Evolutionary conservation across 1,284 basidiomycete genomes (phyloP), one percentile per base, ranked within the genome.

Genomic region (Fomitiporia mediterranea): DNA sequence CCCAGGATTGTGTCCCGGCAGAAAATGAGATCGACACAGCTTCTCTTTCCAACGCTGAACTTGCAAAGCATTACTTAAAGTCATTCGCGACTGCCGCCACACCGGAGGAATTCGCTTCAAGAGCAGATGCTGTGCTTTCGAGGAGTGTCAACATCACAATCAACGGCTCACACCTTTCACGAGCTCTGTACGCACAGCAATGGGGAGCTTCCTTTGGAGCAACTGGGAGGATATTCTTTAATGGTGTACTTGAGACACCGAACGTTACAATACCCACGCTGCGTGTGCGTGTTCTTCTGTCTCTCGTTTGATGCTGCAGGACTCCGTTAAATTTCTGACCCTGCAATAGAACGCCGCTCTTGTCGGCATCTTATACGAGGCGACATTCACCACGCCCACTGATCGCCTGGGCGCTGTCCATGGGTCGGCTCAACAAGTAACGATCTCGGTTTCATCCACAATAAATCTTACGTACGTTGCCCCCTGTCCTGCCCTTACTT

Each of bases 131-230:
- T 11, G 35, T 39, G 17, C 51, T 58, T 32, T 38, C 56, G 3
- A 21, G 56, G 21, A 44, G 39, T 2, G 52, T 43, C 15, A 58
- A 58, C 23, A 54, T 58, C 35, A 58, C 56, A 19, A 32, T 58
- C 39, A 58, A 58, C 30, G 56, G 56, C 13, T 3, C 50, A 6
- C 56, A 58, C 19, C 28, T 58, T n/a, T 58, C 56, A 2, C 51
- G 46, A 2, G 56, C 39, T 3, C 30, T 54, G 8, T 58, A 58
- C 32, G 56, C 56, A 3, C 51, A 49, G 17, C 56, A 58, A 21
- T 58, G 56, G 56, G 56, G 51, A 13, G 56, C 46, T 21, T 35
- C 46, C 25, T 49, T 43, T 19, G 23, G 37, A 15, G 27, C 52
- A n/a, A 13, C 21, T 8, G 56, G 56, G 15, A 21, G 35, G 13